A percentile compares a stretch with the other conserved stretches of the same genome.
Conservation (phyloP, 305 asterid species). For the Plantago rigida region DNA sequence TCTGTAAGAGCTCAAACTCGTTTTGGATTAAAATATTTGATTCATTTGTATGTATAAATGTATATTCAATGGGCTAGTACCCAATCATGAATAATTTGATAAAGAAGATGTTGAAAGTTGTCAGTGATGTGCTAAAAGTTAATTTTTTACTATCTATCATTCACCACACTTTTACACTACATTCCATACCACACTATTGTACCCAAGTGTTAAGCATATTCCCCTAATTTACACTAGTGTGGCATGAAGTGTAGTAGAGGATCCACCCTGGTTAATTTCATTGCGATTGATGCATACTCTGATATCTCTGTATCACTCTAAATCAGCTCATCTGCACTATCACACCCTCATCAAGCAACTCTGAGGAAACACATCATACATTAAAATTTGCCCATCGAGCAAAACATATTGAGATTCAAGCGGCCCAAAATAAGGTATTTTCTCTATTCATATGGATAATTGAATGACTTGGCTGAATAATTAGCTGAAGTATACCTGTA, state of each 20-base stretch:
- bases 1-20: conserved; percentile 53
- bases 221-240: no score
- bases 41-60: conserved; percentile 12
- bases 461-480: conserved; percentile 12
- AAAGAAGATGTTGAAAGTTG: conserved; percentile 13
- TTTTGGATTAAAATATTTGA: conserved; percentile 15
- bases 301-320: conserved; percentile 25
- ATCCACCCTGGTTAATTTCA: no score
- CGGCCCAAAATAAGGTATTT: conserved; percentile 83
- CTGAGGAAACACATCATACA: conserved; percentile 98
- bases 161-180: no score
- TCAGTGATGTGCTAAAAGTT: not conserved
- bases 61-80: conserved; percentile 1
- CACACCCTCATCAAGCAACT: conserved; percentile 92
- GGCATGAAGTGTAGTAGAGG: no score
- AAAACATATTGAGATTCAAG: conserved; percentile 93
- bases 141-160: no score
- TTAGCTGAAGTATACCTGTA: conserved; percentile 27
- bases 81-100: not conserved
- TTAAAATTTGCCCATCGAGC: conserved; percentile 98
- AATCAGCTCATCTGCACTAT: conserved; percentile 85
- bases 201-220: no score
- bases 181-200: no score
- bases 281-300: conserved; percentile 14
- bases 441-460: conserved; percentile 18